Evolutionary conservation across 257 asterid species (phyloP).

Genomic region (Eucommia ulmoides): DNA sequence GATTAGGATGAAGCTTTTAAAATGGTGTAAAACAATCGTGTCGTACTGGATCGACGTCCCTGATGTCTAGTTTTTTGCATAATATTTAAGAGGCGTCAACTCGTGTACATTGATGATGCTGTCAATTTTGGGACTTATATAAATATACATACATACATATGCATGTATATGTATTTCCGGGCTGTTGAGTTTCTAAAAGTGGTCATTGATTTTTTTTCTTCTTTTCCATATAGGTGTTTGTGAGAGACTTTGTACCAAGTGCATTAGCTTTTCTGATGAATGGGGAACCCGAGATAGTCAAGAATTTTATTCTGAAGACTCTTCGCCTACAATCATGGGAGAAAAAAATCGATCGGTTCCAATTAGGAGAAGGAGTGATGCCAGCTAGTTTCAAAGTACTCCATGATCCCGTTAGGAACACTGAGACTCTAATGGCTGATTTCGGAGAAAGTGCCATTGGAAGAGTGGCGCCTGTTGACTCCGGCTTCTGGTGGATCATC

Average conservation of each 20-base stretch:
- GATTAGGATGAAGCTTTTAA: too few relatives aligned
- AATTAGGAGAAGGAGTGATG: conserved; percentile 68
- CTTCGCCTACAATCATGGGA: conserved; percentile 79
- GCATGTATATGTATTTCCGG: too few relatives aligned
- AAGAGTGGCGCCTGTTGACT: conserved; percentile 73
- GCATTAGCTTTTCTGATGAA: conserved; percentile 64
- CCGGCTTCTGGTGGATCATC: conserved; percentile 84
- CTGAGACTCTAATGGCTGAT: conserved; percentile 59
- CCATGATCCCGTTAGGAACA: conserved; percentile 50
- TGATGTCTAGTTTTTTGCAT: too few relatives aligned
- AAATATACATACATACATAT: too few relatives aligned
- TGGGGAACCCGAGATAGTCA: conserved; percentile 62
- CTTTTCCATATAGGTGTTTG: conserved; percentile 40
- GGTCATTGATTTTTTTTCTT: background rate
- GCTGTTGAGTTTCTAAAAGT: background rate
- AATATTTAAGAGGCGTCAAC: too few relatives aligned
- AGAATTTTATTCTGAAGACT: conserved; percentile 50
- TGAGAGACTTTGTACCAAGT: conserved; percentile 67
- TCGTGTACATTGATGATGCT: too few relatives aligned
- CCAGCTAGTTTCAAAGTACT: conserved; percentile 70
- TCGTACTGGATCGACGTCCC: too few relatives aligned
- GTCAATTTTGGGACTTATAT: too few relatives aligned
- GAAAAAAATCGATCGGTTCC: conserved; percentile 62
- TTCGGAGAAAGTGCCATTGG: conserved; percentile 75
- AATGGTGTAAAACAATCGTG: too few relatives aligned